Evolutionary conservation across 805 yeast species (phyloP).

Genomic region (Pichia nakasei): DNA sequence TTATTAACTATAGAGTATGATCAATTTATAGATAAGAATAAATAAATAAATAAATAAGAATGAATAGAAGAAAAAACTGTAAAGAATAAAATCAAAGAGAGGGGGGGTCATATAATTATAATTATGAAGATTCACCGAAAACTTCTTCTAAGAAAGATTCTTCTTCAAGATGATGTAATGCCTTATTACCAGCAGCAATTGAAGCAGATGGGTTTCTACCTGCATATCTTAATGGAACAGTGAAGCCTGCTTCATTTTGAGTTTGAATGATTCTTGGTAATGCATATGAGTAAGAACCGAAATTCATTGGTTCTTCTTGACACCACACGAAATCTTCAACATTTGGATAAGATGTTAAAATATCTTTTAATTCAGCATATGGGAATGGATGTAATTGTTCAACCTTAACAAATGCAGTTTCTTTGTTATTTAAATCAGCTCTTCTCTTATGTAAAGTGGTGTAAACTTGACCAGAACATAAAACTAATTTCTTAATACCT

Average conservation of each 20-base stretch:
- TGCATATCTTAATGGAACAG: slow-evolving; percentile 63
- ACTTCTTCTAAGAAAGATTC: slow-evolving; percentile 76
- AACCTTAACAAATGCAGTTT: slow-evolving; percentile 79
- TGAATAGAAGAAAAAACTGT: background rate
- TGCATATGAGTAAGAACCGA: slow-evolving; percentile 80
- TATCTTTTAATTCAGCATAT: slow-evolving; percentile 83
- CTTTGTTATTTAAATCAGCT: slow-evolving; percentile 61
- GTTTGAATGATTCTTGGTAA: slow-evolving; percentile 78
- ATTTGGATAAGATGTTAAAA: slow-evolving; percentile 71
- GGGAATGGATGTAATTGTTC: slow-evolving; percentile 99
- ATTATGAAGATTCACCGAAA: slow-evolving; percentile 31
- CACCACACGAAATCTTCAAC: slow-evolving; percentile 88
- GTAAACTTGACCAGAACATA: slow-evolving; percentile 90
- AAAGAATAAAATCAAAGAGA: slow-evolving; percentile 1
- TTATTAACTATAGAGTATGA: too few species aligned
- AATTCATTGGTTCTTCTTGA: slow-evolving; percentile 98
- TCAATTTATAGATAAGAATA: background rate
- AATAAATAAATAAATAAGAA: slow-evolving; percentile 1
- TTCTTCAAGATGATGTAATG: slow-evolving; percentile 83
- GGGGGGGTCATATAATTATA: too few species aligned
- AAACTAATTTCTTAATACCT: slow-evolving; percentile 78
- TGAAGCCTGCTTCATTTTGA: slow-evolving; percentile 64
- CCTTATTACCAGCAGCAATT: slow-evolving; percentile 95
- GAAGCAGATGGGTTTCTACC: slow-evolving; percentile 98
- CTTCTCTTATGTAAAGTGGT: slow-evolving; percentile 89